Base-by-base conservation (phyloP, 2,329 filamentous ascomycete genomes). In the Clonostachys solani region DNA sequence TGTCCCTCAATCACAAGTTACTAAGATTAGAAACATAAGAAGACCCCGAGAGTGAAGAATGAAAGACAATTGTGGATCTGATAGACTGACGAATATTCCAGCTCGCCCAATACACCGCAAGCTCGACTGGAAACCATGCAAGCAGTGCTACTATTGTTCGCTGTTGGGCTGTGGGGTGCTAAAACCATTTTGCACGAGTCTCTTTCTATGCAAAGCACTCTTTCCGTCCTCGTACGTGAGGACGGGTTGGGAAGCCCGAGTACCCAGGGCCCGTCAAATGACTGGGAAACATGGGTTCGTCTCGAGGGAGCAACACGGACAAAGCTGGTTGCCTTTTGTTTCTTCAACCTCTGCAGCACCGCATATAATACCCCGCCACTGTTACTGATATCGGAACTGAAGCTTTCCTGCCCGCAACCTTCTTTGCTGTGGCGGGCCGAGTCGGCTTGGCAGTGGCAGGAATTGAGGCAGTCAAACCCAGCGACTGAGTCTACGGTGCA, bases 111-210 rank as follows among this genome's bases (percentile, higher is more conserved):
- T 48, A 81, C 77, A 0, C 77, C 78, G 0, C 77, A 80, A 54
- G 74, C 79, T 4, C 69, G 79, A 0, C 70, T 86, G 41, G 82
- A 86, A 58, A 86, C 81, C 0, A 84, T 84, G 4, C 83, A 86
- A 55, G 77, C 82, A 5, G 69, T 86, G 2, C 63, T 86, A 0
- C 60, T 86, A 2, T 71, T 84, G 5, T 82, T 83, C 52, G 77
- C 78, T 0, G 73, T 82, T 9, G 80, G 80, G 1, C 70, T 83
- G 6, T 84, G 80, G 80, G 79, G 78, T 3, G 76, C 77, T 33
- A 81, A 81, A 50, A 75, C 77, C 2, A 80, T 83, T 35, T 62
- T 83, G 7, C 75, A 81, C 46, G 80, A 84, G 50, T 76, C 80
- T 0, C 57, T 83, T n/a, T 75, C 77, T 0, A 58, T 84, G 19